phyloP scores from a whole-genome alignment of 2,329 filamentous ascomycete genomes.

The Colletotrichum higginsianum region DNA sequence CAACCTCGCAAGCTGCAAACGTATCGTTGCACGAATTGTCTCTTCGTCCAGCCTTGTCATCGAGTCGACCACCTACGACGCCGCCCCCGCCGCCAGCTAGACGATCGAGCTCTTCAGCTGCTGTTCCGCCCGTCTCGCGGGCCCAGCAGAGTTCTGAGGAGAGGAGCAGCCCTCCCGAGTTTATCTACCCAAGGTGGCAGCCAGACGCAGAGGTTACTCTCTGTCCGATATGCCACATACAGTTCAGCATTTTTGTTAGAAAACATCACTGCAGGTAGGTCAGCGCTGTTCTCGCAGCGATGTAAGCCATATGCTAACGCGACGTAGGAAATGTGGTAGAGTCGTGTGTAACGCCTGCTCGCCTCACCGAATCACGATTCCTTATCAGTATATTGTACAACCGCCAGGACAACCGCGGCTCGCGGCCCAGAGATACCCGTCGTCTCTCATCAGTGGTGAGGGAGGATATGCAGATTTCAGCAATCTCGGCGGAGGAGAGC shows the following conservation, averaged over 20 bases:
- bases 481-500: conserved; percentile 67
- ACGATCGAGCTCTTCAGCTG: conserved; percentile 22
- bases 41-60: conserved; percentile 14
- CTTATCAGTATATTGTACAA: conserved; percentile 91
- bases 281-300: not conserved
- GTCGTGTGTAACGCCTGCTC: conserved; percentile 94
- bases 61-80: conserved; percentile 18
- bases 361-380: conserved; percentile 94
- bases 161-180: conserved; percentile 51
- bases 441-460: conserved; percentile 57
- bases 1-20: conserved; percentile 17
- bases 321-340: conserved; percentile 84
- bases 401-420: conserved; percentile 67
- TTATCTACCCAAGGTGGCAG: conserved; percentile 85
- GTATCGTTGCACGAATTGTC: conserved; percentile 21
- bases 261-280: conserved; percentile 92
- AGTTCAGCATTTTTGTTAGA: conserved; percentile 87
- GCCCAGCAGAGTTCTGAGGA: conserved; percentile 28
- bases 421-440: conserved; percentile 55
- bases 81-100: conserved; percentile 39
- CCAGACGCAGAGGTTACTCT: conserved; percentile 85
- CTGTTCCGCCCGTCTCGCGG: conserved; percentile 7
- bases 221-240: conserved; percentile 86
- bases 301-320: conserved; percentile 17
- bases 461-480: conserved; percentile 60